phyloP scores from a whole-genome alignment of 106 monocot genomes.

The Narthecium ossifragum region DNA sequence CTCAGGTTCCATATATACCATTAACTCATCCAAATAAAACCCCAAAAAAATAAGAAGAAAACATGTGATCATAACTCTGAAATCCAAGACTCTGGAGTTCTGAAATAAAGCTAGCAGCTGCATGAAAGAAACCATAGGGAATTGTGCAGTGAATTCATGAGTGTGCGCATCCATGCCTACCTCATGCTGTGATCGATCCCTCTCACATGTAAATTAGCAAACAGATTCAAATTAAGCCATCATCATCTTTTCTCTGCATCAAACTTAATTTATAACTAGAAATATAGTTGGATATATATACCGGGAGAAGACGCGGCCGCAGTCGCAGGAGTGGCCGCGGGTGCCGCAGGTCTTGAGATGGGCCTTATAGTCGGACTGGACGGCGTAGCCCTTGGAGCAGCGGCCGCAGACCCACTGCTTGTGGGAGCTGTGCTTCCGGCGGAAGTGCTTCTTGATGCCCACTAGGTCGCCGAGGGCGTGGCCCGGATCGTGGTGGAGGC shows the following conservation, averaged over 20 bases:
- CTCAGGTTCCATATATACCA: neutral
- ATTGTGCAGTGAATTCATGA: neutral
- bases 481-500: conserved; percentile 79
- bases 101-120: neutral
- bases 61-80: no score
- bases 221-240: neutral
- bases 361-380: conserved; percentile 91
- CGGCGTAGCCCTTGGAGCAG: conserved; percentile 84
- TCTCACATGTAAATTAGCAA: no score
- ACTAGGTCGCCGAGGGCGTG: conserved; percentile 96
- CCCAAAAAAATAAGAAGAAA: no score
- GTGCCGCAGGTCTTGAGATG: conserved; percentile 97
- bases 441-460: conserved; percentile 92
- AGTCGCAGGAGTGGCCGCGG: conserved; percentile 90
- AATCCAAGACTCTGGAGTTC: neutral
- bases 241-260: neutral
- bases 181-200: no score
- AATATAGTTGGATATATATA: neutral
- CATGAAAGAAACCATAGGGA: neutral
- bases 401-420: conserved; percentile 75
- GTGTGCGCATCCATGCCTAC: no score
- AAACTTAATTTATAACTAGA: neutral
- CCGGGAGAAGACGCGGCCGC: conserved; percentile 95
- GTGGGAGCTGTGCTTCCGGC: conserved; percentile 73
- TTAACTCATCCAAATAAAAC: neutral